Conservation (phyloP, 768 basidiomycete genomes). For the Rhodotorula kratochvilovae region DNA sequence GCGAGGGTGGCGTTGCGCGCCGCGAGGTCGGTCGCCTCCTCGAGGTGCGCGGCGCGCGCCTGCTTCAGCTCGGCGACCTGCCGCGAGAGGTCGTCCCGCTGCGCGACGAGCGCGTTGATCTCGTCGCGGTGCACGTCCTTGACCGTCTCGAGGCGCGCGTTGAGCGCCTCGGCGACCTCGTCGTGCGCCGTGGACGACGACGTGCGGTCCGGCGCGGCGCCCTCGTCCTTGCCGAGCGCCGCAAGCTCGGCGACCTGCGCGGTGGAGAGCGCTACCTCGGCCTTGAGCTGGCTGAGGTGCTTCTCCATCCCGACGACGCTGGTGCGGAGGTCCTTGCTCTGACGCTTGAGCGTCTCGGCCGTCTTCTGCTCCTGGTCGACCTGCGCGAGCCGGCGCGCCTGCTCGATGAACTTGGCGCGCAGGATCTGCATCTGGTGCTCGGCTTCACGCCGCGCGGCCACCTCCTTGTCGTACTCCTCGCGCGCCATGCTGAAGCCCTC, state of each 20-base stretch:
- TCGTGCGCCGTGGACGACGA: slow-evolving; percentile 20
- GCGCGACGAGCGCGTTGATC: slow-evolving; percentile 72
- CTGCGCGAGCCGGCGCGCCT: slow-evolving; percentile 79
- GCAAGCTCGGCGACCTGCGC: slow-evolving; percentile 91
- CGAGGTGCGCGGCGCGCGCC: slow-evolving; percentile 76
- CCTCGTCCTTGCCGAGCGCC: slow-evolving; percentile 61
- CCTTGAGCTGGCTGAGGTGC: slow-evolving; percentile 78
- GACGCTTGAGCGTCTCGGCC: slow-evolving; percentile 68
- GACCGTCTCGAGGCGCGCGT: slow-evolving; percentile 76
- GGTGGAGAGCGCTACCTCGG: slow-evolving; percentile 82
- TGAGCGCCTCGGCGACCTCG: slow-evolving; percentile 62
- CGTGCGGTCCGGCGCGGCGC: slow-evolving; percentile 42
- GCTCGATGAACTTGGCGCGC: slow-evolving; percentile 77
- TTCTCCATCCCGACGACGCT: slow-evolving; percentile 73
- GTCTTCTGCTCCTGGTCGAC: slow-evolving; percentile 69
- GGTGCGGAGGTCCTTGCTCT: slow-evolving; percentile 71
- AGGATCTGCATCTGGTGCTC: slow-evolving; percentile 87
- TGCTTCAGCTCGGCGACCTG: slow-evolving; percentile 84
- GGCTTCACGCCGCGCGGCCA: slow-evolving; percentile 78
- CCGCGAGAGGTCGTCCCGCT: slow-evolving; percentile 69
- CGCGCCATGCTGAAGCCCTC: slow-evolving; percentile 89
- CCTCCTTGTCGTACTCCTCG: slow-evolving; percentile 87
- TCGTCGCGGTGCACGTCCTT: slow-evolving; percentile 83
- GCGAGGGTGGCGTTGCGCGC: slow-evolving; percentile 88
- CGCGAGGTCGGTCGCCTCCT: slow-evolving; percentile 85